A percentile compares a stretch with the other conserved stretches of the same genome.
These are phyloP conservation scores for Tylopilus subfusipes DNA, from an alignment of 768 basidiomycete genomes.

Conservation along the genomic window DNA sequence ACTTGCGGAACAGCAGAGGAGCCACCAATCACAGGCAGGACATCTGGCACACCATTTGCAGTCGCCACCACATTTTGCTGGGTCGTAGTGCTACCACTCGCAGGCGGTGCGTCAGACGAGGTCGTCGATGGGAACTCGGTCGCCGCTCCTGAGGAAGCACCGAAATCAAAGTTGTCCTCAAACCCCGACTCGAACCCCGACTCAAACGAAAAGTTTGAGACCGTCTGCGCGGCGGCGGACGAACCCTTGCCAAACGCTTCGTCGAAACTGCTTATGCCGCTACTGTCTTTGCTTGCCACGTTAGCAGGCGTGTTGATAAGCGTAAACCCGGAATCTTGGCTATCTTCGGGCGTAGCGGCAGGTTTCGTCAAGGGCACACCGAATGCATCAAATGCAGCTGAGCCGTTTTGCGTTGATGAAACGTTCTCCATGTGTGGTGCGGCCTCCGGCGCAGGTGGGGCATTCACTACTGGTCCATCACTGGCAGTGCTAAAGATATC, in stretches of 20 bases:
- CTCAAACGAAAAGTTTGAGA: slow-evolving; percentile 57
- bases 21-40: slow-evolving; percentile 13
- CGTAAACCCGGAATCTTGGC: slow-evolving; percentile 19
- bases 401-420: slow-evolving; percentile 13
- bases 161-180: slow-evolving; percentile 66
- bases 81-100: slow-evolving; percentile 25
- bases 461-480: slow-evolving; percentile 20
- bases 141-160: slow-evolving; percentile 35
- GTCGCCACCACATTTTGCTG: slow-evolving; percentile 1
- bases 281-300: slow-evolving; percentile 14
- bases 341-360: slow-evolving; percentile 14
- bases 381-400: slow-evolving; percentile 34
- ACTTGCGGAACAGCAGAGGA: slow-evolving; percentile 8
- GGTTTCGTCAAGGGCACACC: slow-evolving; percentile 35
- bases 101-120: slow-evolving; percentile 15
- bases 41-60: slow-evolving; percentile 11
- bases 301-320: slow-evolving; percentile 17
- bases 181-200: slow-evolving; percentile 68
- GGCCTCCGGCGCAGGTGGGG: slow-evolving; percentile 16
- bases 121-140: slow-evolving; percentile 30
- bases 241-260: slow-evolving; percentile 65
- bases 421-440: slow-evolving; percentile 18
- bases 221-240: slow-evolving; percentile 29
- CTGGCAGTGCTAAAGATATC: slow-evolving; percentile 47
- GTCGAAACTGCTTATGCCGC: slow-evolving; percentile 60